Base-by-base conservation (phyloP, 2,329 filamentous ascomycete species). In the Xylaria sp. region DNA sequence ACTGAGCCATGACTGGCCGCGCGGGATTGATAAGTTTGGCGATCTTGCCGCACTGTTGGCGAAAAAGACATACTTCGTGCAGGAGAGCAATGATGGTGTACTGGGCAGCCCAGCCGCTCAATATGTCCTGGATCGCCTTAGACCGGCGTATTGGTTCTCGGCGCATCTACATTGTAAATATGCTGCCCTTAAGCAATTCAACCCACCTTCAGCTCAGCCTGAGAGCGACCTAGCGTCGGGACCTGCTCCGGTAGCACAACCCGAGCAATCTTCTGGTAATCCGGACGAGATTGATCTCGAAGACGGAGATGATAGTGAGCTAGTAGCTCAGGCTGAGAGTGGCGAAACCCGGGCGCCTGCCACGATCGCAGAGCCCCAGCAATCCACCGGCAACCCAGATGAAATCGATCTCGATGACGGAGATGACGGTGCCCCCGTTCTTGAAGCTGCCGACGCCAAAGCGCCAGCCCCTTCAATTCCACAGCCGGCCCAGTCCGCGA, bases 1-100 rank as follows among this genome's bases (percentile, higher is more conserved):
- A 2, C 75, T 99, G 56, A 97, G 92, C 67, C 94, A 99, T 71
- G 94, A 99, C 76, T 99, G 94, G 94, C 94, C 94, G 0, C 84
- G 87, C 54, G 87, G 82, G 0, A 84, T 97, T 57, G 94, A 96
- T 75, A 86, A 84, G 71, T 82, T 86, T 64, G 94, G 94, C 4
- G 81, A 97, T 70, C 76, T 81, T 52, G 75, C 80, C 52, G 76
- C 78, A 48, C 76, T 99, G 1, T 96, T 92, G 72, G 78, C 76
- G 35, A 83, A 79, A 71, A 97, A 97, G 76, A 81, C 81, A 0
- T 80, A 85, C 67, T 94, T 97, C 65, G 80, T 85, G 65, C 76
- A 83, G 54, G 94, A 99, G 72, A 92, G 91, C 1, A 77, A 79
- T 52, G 83, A 86, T 44, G 91, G 91, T 0, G 86, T 79, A 7